Base-by-base conservation (phyloP, 106 monocot genomes). In the Hemerocallis citrina region DNA sequence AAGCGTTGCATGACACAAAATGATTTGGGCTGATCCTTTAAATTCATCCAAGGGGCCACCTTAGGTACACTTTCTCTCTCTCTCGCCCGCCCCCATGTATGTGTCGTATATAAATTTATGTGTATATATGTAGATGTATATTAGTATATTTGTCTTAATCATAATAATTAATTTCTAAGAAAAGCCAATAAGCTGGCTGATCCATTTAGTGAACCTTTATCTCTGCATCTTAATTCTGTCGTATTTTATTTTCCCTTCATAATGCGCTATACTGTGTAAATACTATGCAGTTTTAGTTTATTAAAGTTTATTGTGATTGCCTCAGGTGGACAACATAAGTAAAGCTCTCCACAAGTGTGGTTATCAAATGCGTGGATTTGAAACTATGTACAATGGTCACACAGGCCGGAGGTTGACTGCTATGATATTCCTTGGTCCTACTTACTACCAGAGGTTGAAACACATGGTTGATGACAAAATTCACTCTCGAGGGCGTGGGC, bases 401-500 rank as follows among this genome's bases (percentile, higher is more conserved):
- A 98, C 96, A 44, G 96, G 96, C 1, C 60, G 96, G 15, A 91
- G 59, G 61, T 50, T 98, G 55, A 85, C 58, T 27, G 96, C 96
- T 24, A 91, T 98, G 91, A 98, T 98, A 52, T 98, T 98, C 70
- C 79, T 98, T 32, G 96, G 96, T 17, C 96, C 96, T 7, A 98
- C 96, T n/a, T 98, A 98, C 42, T 98, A 98, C 64, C 96, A 98
- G 63, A 72, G 96, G 52, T 46, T 98, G 58, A 98, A 98, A 66
- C 96, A 98, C 44, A 98, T 98, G 96, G 96, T 98, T 37, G 96
- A 98, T 61, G 96, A 98, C 57, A 98, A 98, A 79, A 98, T 98
- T 62, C 96, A 98, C 57, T 98, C 96, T 10, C 45, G 96, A 68
- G 96, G 96, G 0, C 86, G 96, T 55, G 96, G 96, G 6, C 96